A percentile compares a stretch with the other conserved stretches of the same genome.
phyloP scores from a whole-genome alignment of 176 grass and related monocot species.

The Zoysia pacifica region DNA sequence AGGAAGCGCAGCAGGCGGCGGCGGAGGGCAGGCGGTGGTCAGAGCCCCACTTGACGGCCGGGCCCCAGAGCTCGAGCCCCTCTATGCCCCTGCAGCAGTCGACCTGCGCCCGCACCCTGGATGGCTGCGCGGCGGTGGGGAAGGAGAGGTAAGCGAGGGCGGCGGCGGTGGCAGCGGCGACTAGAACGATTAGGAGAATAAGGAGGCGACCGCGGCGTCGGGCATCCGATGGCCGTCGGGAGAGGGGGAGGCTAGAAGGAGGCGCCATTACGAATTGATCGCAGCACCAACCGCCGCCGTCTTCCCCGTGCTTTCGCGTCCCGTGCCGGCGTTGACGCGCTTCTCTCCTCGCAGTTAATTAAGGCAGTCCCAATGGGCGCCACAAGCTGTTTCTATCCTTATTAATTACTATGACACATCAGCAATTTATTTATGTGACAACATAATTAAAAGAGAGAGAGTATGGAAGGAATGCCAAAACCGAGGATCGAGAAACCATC shows the following conservation, averaged over 20 bases:
- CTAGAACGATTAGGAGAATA: slow-evolving; percentile 17
- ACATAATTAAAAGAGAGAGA: too few relatives aligned
- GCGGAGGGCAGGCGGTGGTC: slow-evolving; percentile 57
- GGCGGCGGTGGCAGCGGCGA: slow-evolving; percentile 26
- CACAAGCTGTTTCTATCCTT: too few relatives aligned
- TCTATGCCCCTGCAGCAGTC: slow-evolving; percentile 62
- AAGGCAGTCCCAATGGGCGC: too few relatives aligned
- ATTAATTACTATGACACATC: too few relatives aligned
- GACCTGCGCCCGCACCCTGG: slow-evolving; percentile 18
- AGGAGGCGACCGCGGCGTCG: slow-evolving; percentile 35
- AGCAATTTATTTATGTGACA: too few relatives aligned
- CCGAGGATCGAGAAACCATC: too few relatives aligned
- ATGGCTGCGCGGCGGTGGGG: slow-evolving; percentile 13
- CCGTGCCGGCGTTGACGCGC: too few relatives aligned
- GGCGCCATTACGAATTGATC: slow-evolving; percentile 38
- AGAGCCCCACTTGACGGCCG: slow-evolving; percentile 63
- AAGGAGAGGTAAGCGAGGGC: slow-evolving; percentile 46
- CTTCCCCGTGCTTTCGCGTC: too few relatives aligned
- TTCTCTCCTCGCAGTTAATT: too few relatives aligned
- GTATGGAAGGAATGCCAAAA: too few relatives aligned
- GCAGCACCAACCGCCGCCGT: too few relatives aligned
- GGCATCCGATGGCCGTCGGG: slow-evolving; percentile 25
- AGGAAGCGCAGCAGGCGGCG: slow-evolving; percentile 66
- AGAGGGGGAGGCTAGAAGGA: not conserved
- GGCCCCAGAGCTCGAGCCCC: slow-evolving; percentile 79